These are phyloP conservation scores for Sordariomycetes sp. DNA, from an alignment of 2,329 filamentous ascomycete species.

Conservation along the genomic window DNA sequence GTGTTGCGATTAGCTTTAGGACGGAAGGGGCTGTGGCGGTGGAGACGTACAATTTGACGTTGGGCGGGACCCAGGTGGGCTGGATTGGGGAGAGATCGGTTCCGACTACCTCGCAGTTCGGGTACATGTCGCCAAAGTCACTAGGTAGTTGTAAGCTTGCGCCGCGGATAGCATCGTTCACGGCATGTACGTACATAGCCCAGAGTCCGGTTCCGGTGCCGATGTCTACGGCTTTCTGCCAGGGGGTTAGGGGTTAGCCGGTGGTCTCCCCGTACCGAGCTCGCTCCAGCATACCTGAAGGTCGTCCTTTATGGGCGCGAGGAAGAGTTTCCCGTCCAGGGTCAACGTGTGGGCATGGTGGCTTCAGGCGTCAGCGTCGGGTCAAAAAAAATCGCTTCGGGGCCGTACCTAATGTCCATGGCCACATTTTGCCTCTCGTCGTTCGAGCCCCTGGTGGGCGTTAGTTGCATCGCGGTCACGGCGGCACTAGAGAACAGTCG, in stretches of 20 bases:
- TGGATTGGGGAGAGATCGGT: conserved; percentile 48
- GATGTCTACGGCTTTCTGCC: background rate
- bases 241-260: background rate
- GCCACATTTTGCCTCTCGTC: conserved; percentile 8
- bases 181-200: conserved; percentile 5
- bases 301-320: conserved; percentile 13
- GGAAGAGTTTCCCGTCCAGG: conserved; percentile 12
- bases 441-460: conserved; percentile 6
- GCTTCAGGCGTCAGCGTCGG: conserved; percentile 1
- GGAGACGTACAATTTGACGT: conserved; percentile 15
- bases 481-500: background rate
- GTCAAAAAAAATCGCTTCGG: background rate
- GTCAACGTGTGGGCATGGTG: conserved; percentile 13
- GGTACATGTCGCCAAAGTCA: conserved; percentile 32
- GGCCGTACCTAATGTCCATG: conserved; percentile 12
- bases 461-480: background rate
- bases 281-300: background rate
- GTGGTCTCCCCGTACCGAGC: background rate
- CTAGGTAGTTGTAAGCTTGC: conserved; percentile 18
- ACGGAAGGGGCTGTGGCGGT: background rate
- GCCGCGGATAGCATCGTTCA: background rate
- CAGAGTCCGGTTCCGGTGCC: conserved; percentile 9
- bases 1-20: background rate
- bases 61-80: conserved; percentile 35
- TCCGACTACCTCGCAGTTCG: conserved; percentile 31